These are phyloP conservation scores for Kazachstania sp. DNA, from an alignment of 1,139 yeast genomes.

Conservation along the genomic window DNA sequence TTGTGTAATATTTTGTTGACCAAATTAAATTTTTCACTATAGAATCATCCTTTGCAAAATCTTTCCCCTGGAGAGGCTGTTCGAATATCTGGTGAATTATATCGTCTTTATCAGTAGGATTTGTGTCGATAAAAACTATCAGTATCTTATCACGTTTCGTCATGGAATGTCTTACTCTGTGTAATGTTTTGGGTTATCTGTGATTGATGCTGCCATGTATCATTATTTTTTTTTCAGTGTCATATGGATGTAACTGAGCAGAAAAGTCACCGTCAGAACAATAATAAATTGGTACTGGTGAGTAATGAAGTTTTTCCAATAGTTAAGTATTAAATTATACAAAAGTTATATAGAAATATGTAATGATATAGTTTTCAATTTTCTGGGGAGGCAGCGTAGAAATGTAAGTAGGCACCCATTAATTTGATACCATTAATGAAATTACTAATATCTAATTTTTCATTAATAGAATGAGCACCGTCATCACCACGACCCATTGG, in stretches of 20 bases:
- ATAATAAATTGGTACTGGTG: too few species aligned
- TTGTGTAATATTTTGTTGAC: conserved; percentile 29
- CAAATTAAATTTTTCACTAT: conserved; percentile 21
- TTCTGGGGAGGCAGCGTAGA: conserved; percentile 44
- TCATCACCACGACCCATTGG: conserved; percentile 99
- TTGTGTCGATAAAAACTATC: background rate
- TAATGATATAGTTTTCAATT: conserved; percentile 8
- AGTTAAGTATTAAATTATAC: too few species aligned
- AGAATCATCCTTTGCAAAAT: background rate
- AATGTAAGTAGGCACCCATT: conserved; percentile 87
- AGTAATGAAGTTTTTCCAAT: too few species aligned
- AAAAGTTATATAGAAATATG: background rate
- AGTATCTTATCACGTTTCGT: conserved; percentile 10
- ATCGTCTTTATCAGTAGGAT: background rate
- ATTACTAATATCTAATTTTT: conserved; percentile 80
- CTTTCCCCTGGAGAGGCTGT: background rate
- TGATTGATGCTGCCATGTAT: too few species aligned
- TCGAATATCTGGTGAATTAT: background rate
- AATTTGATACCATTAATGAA: conserved; percentile 92
- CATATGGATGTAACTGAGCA: too few species aligned
- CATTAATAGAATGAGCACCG: conserved; percentile 97
- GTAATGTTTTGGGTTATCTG: too few species aligned
- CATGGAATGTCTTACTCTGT: too few species aligned
- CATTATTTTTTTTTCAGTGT: too few species aligned
- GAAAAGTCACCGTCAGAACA: too few species aligned